Evolutionary conservation across 169 alveolate species (phyloP).

Genomic region (Amoebophrya sp.): DNA sequence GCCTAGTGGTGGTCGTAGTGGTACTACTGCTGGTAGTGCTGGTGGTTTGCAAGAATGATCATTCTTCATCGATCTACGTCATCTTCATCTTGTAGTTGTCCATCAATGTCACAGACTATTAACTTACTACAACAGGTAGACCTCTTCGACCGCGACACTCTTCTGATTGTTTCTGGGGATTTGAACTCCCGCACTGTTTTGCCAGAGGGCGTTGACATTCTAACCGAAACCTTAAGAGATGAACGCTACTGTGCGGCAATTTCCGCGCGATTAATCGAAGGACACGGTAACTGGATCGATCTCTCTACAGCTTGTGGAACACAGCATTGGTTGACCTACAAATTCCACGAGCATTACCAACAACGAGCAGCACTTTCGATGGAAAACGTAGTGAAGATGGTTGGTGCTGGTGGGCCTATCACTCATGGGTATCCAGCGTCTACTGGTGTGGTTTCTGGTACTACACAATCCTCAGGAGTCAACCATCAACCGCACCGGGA

Average conservation of each 20-base stretch:
- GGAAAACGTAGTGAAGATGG: not conserved
- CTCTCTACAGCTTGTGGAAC: not conserved
- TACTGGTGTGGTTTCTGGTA: too few species aligned
- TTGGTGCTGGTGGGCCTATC: too few species aligned
- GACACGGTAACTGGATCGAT: not conserved
- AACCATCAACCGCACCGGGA: too few species aligned
- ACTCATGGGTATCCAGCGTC: too few species aligned
- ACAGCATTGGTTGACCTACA: not conserved
- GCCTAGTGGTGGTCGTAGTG: too few species aligned
- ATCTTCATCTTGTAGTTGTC: too few species aligned
- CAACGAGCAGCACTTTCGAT: not conserved
- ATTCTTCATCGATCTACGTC: too few species aligned
- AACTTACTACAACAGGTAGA: too few species aligned
- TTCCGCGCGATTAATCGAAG: not conserved
- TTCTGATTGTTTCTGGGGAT: not conserved
- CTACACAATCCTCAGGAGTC: too few species aligned
- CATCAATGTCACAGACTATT: too few species aligned
- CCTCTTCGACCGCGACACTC: not conserved
- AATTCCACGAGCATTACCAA: not conserved
- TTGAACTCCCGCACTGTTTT: not conserved
- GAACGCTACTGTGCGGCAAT: not conserved
- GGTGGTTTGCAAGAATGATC: too few species aligned
- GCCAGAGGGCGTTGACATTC: not conserved
- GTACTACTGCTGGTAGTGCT: too few species aligned
- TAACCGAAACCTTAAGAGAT: not conserved